Conservation (phyloP, 805 yeast species). For the Schizosaccharomyces octosporus region DNA sequence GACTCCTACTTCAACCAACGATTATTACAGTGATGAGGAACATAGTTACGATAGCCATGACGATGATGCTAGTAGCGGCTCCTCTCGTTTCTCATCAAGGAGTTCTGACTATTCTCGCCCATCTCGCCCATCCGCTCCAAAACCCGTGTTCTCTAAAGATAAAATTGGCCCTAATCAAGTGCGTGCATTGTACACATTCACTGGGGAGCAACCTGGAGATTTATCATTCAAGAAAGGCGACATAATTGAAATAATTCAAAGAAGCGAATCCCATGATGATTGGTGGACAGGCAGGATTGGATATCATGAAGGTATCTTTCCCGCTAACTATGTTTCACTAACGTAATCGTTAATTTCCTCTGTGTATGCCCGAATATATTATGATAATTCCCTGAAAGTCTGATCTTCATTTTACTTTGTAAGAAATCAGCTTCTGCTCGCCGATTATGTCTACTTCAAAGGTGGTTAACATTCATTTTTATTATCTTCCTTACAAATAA, state of each 20-base stretch:
- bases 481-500: no score
- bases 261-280: conserved; percentile 71
- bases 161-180: conserved; percentile 27
- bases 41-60: background rate
- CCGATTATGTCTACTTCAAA: no score
- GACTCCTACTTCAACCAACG: background rate
- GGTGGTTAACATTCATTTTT: no score
- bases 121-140: conserved; percentile 20
- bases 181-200: conserved; percentile 66
- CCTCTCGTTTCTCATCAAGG: background rate
- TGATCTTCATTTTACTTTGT: background rate
- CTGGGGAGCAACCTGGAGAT: conserved; percentile 86
- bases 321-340: background rate
- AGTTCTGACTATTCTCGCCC: conserved; percentile 9
- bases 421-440: no score
- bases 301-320: conserved; percentile 54
- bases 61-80: background rate
- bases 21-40: no score
- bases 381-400: background rate
- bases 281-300: conserved; percentile 96
- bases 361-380: background rate
- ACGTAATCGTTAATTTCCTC: background rate
- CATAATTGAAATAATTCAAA: conserved; percentile 61
- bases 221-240: conserved; percentile 86
- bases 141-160: conserved; percentile 16